These are phyloP conservation scores for Penicillium verrucosum DNA, from an alignment of 2,329 filamentous ascomycete genomes.

Conservation along the genomic window DNA sequence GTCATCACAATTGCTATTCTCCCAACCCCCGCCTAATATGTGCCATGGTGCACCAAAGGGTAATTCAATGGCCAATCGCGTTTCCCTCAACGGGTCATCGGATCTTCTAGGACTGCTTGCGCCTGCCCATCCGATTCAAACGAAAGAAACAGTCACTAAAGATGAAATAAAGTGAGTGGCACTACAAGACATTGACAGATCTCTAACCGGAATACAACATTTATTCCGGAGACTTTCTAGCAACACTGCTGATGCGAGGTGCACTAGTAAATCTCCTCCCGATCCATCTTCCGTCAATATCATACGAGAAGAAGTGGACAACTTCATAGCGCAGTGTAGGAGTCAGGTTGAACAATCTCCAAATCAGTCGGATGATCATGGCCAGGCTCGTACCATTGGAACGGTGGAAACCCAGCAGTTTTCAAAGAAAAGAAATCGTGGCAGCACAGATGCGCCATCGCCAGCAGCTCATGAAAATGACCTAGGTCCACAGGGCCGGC, in stretches of 20 bases:
- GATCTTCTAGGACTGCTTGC: constrained; percentile 11
- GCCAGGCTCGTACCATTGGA: not conserved
- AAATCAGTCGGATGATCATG: not conserved
- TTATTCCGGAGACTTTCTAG: not conserved
- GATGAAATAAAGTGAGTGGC: not conserved
- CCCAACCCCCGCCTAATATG: constrained; percentile 7
- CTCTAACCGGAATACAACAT: not conserved
- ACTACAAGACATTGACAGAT: not conserved
- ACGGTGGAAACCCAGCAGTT: not conserved
- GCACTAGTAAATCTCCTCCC: not conserved
- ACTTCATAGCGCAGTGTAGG: not conserved
- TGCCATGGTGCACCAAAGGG: not conserved
- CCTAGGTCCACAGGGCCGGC: not conserved
- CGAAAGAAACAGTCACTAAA: not conserved
- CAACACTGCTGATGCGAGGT: not conserved
- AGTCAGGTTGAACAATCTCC: not conserved
- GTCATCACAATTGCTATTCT: constrained; percentile 13
- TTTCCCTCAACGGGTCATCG: not conserved
- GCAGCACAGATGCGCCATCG: not conserved
- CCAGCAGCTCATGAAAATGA: not conserved
- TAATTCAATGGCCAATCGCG: not conserved
- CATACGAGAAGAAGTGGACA: not conserved
- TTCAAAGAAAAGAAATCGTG: constrained; percentile 14
- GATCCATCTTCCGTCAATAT: not conserved
- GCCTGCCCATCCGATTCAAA: not conserved